Conservation (phyloP, 371 early-diverging fungal genomes). For the Actinomortierella wolfii region DNA sequence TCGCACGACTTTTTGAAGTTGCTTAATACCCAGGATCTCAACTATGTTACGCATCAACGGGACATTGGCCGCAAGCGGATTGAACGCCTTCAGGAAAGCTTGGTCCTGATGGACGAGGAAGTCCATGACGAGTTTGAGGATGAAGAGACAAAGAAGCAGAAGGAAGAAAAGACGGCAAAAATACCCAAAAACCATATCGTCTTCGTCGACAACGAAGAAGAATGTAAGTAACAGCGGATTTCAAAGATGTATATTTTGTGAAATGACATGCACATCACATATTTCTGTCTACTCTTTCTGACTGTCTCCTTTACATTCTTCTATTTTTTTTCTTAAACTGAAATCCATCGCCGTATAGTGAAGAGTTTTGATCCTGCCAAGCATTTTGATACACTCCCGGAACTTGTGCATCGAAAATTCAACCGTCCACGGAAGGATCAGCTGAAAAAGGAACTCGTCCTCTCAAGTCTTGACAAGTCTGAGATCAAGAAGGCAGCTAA, state of each 20-base stretch:
- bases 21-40: conserved; percentile 91
- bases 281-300: not conserved
- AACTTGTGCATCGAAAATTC: conserved; percentile 80
- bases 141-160: conserved; percentile 48
- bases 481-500: conserved; percentile 48
- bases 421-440: conserved; percentile 73
- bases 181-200: conserved; percentile 78
- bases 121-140: conserved; percentile 52
- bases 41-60: conserved; percentile 81
- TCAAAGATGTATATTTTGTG: not conserved
- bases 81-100: conserved; percentile 24
- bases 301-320: not conserved
- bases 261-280: not conserved
- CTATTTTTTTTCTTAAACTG: not conserved
- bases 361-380: conserved; percentile 67
- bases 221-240: conserved; percentile 52
- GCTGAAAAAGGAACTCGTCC: conserved; percentile 52
- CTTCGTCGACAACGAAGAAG: conserved; percentile 85
- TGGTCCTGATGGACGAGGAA: conserved; percentile 48
- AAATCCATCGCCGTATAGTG: conserved; percentile 45
- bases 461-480: conserved; percentile 24
- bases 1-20: conserved; percentile 80
- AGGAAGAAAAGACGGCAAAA: conserved; percentile 22
- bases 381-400: conserved; percentile 85
- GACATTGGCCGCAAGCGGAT: conserved; percentile 73